Conservation (phyloP, 495 filamentous ascomycete species). For the Trichoderma orchidacearum region DNA sequence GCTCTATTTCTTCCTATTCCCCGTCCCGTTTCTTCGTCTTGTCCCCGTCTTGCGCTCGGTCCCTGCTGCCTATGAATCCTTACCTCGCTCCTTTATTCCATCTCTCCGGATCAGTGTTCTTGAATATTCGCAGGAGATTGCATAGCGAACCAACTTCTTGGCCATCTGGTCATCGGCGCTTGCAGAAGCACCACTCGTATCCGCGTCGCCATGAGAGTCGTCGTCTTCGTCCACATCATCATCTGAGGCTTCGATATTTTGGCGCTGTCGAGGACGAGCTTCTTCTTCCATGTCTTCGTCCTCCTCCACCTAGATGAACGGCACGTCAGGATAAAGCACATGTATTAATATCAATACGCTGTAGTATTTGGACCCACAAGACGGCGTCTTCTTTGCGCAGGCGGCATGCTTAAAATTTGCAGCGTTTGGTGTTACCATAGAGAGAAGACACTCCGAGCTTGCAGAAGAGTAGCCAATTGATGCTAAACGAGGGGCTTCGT, state of each 20-base stretch:
- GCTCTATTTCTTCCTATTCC: neutral
- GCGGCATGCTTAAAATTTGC: slow-evolving; percentile 13
- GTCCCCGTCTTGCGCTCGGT: neutral
- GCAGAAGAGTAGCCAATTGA: neutral
- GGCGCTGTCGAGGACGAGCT: slow-evolving; percentile 3
- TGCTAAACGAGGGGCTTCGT: neutral
- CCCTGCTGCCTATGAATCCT: neutral
- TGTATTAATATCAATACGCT: neutral
- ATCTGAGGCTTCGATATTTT: slow-evolving; percentile 2
- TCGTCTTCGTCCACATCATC: slow-evolving; percentile 1
- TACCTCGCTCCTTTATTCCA: slow-evolving; percentile 67
- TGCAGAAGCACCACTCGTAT: slow-evolving; percentile 14
- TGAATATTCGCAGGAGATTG: slow-evolving; percentile 78
- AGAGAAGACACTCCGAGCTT: no score
- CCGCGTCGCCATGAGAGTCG: slow-evolving; percentile 22
- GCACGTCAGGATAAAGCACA: slow-evolving; percentile 3
- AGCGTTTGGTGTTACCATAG: no score
- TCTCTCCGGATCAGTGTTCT: slow-evolving; percentile 60
- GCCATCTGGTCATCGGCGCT: slow-evolving; percentile 49
- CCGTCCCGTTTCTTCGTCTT: neutral
- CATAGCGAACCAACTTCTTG: slow-evolving; percentile 86
- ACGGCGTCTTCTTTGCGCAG: slow-evolving; percentile 10
- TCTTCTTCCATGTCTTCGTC: slow-evolving; percentile 14
- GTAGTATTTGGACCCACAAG: neutral
- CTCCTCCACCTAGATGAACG: neutral